These are phyloP conservation scores for Kodamaea nitidulidarum DNA, from an alignment of 805 yeast genomes.

Conservation along the genomic window DNA sequence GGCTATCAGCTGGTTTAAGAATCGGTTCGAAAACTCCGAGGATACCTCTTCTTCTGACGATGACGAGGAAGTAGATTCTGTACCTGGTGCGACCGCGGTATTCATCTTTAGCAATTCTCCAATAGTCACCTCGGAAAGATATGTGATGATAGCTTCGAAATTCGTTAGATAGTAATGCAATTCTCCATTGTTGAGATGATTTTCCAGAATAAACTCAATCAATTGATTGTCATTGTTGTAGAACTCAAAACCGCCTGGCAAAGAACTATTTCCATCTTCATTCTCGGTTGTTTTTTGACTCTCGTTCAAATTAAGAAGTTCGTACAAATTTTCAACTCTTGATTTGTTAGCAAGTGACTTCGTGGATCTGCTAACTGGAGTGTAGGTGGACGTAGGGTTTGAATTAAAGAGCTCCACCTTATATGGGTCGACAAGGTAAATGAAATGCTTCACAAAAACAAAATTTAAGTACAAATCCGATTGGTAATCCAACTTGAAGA, in stretches of 20 bases:
- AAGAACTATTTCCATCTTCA: not conserved
- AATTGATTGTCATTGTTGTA: conserved; percentile 30
- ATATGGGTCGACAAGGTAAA: conserved; percentile 31
- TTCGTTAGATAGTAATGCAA: conserved; percentile 37
- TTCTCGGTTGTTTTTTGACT: not conserved
- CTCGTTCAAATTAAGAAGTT: conserved; percentile 25
- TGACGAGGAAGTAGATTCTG: conserved; percentile 6
- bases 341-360: conserved; percentile 14
- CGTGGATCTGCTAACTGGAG: conserved; percentile 13
- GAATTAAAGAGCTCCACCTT: conserved; percentile 19
- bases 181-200: conserved; percentile 36
- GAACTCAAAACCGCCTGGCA: conserved; percentile 16
- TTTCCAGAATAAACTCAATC: conserved; percentile 22
- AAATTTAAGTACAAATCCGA: conserved; percentile 34
- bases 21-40: conserved; percentile 7
- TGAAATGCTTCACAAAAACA: conserved; percentile 34
- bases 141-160: conserved; percentile 38
- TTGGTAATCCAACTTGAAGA: conserved; percentile 21
- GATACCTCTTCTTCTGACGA: conserved; percentile 8
- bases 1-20: conserved; percentile 11
- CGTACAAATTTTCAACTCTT: conserved; percentile 22
- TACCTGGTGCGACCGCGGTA: conserved; percentile 3
- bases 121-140: conserved; percentile 33
- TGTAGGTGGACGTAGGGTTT: conserved; percentile 18
- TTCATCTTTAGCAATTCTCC: conserved; percentile 19